Evolutionary conservation across 352 stramenopile species (phyloP), one percentile per base, ranked within the genome.

Genomic region (Globisporangium spinosum): DNA sequence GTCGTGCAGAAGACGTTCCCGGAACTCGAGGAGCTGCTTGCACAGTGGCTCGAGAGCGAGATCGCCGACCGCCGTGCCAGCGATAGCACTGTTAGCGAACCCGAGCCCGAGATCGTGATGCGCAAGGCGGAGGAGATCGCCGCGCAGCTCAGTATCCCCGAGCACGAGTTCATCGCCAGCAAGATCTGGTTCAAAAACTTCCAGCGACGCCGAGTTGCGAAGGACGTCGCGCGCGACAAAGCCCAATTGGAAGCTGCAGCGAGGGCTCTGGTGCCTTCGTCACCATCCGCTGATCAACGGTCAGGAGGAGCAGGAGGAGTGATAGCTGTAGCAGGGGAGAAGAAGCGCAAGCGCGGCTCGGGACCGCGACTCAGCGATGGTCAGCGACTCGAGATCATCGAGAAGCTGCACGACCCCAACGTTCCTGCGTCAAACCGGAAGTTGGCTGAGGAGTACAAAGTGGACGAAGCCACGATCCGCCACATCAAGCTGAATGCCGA

Each of bases 401-500:
- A 40, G 45, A 64, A 58, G 58, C 65, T 70, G 17, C 20, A 62
- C 6, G 58, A 61, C 7, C 27, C 56, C 22, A 53, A 54, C 38
- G 58, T 15, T n/a, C 54, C 38, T 10, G 29, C 51, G 15, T 70
- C 65, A 51, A 70, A 66, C 58, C 57, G 65, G 9, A 65, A 66
- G 22, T 49, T 70, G 34, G 65, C 65, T 15, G 58, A 55, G 20
- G 40, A 51, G 22, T 70, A 51, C 58, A 62, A 29, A 17, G 59
- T 70, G 58, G 59, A 70, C 23, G 66, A 71, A 45, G 60, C 58
- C 8, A 67, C 58, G 66, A 67, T 67, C 13, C 65, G 65, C 43
- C 65, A 65, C 45, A 51, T 70, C 45, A 65, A 70, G 59, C 15
- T 59, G 45, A 70, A 70, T 47, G 47, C 65, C 2, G 43, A 25